These are phyloP conservation scores for Cladorrhinum sp. DNA, from an alignment of 2,329 filamentous ascomycete species.

Conservation along the genomic window DNA sequence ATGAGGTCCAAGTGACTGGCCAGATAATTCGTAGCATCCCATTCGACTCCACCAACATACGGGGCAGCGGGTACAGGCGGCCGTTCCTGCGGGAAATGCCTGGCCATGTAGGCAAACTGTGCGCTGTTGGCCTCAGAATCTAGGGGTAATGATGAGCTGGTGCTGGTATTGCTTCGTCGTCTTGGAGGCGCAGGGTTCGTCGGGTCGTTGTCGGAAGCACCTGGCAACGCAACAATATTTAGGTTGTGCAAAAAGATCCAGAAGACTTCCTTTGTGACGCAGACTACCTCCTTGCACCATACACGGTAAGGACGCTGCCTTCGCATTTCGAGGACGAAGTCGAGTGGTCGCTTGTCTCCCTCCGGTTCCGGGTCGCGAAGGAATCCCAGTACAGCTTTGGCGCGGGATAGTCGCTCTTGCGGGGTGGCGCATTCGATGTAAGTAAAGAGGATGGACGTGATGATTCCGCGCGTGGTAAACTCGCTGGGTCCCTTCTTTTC, in stretches of 20 bases:
- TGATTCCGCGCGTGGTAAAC: constrained; percentile 87
- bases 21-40: constrained; percentile 97
- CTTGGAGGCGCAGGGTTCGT: not conserved
- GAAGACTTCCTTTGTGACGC: constrained; percentile 96
- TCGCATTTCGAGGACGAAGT: constrained; percentile 88
- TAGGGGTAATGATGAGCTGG: constrained; percentile 6
- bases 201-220: constrained; percentile 20
- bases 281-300: constrained; percentile 89
- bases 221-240: constrained; percentile 73
- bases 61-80: constrained; percentile 91
- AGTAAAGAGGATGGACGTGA: constrained; percentile 84
- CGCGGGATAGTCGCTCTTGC: constrained; percentile 63
- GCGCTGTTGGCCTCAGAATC: constrained; percentile 29
- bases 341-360: constrained; percentile 72
- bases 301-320: constrained; percentile 83
- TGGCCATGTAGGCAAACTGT: constrained; percentile 57
- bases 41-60: constrained; percentile 95
- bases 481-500: constrained; percentile 97
- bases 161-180: not conserved
- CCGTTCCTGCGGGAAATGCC: constrained; percentile 79
- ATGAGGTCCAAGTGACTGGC: constrained; percentile 89
- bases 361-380: constrained; percentile 75
- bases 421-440: constrained; percentile 69
- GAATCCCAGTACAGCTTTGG: constrained; percentile 71
- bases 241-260: constrained; percentile 98